phyloP scores from a whole-genome alignment of 2,329 filamentous ascomycete species.

The Immersiporthe knoxdaviesiana region DNA sequence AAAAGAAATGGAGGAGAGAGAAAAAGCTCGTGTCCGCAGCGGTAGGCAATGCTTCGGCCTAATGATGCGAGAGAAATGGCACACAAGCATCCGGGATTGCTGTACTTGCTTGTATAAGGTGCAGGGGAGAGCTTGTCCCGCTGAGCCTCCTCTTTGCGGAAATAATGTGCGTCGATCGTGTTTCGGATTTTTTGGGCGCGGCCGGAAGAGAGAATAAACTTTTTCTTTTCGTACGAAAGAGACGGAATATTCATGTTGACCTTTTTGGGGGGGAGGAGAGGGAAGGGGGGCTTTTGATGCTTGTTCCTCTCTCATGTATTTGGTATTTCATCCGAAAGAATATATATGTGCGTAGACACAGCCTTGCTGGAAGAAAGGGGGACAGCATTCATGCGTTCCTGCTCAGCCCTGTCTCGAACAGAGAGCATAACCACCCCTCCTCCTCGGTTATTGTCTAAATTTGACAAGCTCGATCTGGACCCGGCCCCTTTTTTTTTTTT shows the following conservation, averaged over 20 bases:
- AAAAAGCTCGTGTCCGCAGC: neutral
- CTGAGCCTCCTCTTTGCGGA: neutral
- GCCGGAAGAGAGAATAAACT: neutral
- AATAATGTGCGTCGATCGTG: conserved; percentile 2
- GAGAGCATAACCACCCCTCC: neutral
- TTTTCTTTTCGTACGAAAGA: neutral
- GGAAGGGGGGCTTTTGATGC: too few relatives aligned
- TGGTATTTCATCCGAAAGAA: too few relatives aligned
- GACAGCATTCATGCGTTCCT: neutral
- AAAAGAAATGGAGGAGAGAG: too few relatives aligned
- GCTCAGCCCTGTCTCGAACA: conserved; percentile 3
- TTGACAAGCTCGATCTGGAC: neutral
- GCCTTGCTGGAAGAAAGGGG: too few relatives aligned
- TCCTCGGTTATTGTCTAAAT: neutral
- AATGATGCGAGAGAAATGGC: conserved; percentile 1
- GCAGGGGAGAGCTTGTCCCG: neutral
- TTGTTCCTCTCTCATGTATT: too few relatives aligned
- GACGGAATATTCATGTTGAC: neutral
- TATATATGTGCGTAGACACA: too few relatives aligned
- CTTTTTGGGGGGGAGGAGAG: too few relatives aligned
- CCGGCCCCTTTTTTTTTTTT: neutral
- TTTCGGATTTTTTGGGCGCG: neutral
- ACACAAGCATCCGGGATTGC: neutral
- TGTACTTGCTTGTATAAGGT: neutral
- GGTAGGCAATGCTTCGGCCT: neutral